A percentile compares a stretch with the other conserved stretches of the same genome.
phyloP scores from a whole-genome alignment of 768 basidiomycete species.

The Boletellus emodensis region DNA sequence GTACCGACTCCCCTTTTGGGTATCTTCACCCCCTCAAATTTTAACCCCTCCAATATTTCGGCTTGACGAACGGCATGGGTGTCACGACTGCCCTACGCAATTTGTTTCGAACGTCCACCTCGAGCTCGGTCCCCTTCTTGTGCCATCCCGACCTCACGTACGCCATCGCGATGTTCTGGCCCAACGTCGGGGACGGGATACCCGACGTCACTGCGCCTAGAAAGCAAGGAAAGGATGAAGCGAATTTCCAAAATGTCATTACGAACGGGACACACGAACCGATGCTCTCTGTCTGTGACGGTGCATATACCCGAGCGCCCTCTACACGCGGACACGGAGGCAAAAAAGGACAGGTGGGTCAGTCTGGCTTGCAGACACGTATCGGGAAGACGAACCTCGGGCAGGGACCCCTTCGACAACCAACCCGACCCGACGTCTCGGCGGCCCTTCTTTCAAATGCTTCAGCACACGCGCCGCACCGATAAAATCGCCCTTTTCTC shows the following conservation, averaged over 20 bases:
- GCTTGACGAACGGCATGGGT: slow-evolving; percentile 84
- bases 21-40: no score
- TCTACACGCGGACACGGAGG: slow-evolving; percentile 40
- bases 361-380: neutral
- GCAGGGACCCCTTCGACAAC: slow-evolving; percentile 84
- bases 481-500: slow-evolving; percentile 68
- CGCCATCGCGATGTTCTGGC: slow-evolving; percentile 94
- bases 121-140: slow-evolving; percentile 85
- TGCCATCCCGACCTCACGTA: slow-evolving; percentile 80
- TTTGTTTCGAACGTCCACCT: slow-evolving; percentile 83
- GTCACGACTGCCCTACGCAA: slow-evolving; percentile 67
- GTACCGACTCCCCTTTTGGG: no score
- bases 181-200: slow-evolving; percentile 88
- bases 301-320: slow-evolving; percentile 70
- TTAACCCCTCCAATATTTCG: slow-evolving; percentile 75
- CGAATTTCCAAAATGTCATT: slow-evolving; percentile 14
- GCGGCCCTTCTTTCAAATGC: slow-evolving; percentile 78
- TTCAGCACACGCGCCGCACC: slow-evolving; percentile 69
- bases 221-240: slow-evolving; percentile 15
- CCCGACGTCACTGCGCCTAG: slow-evolving; percentile 82
- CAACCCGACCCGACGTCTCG: slow-evolving; percentile 75
- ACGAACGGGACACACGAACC: slow-evolving; percentile 37
- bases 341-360: neutral
- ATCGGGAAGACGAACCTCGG: slow-evolving; percentile 48
- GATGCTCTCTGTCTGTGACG: slow-evolving; percentile 50